phyloP scores from a whole-genome alignment of 2,329 filamentous ascomycete genomes.

The Ascochyta fabae region DNA sequence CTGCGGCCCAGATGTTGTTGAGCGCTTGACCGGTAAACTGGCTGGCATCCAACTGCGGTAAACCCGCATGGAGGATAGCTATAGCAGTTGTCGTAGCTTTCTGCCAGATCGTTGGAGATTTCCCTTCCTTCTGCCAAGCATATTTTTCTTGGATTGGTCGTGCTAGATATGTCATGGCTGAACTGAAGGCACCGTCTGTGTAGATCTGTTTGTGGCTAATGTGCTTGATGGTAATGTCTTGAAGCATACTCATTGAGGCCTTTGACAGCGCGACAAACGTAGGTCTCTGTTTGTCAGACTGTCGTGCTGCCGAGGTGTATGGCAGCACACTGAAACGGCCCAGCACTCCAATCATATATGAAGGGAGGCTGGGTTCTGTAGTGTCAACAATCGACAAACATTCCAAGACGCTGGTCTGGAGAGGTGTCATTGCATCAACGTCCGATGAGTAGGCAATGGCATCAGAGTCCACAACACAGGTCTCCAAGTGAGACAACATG shows the following conservation, averaged over 20 bases:
- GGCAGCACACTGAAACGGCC: slow-evolving; percentile 75
- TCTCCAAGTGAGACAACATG: slow-evolving; percentile 74
- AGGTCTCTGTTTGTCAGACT: slow-evolving; percentile 57
- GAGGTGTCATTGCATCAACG: slow-evolving; percentile 72
- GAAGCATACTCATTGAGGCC: slow-evolving; percentile 74
- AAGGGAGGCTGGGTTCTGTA: slow-evolving; percentile 68
- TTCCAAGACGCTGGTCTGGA: slow-evolving; percentile 74
- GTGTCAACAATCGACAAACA: slow-evolving; percentile 72
- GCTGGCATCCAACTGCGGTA: slow-evolving; percentile 55
- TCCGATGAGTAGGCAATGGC: slow-evolving; percentile 73
- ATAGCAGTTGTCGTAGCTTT: slow-evolving; percentile 76
- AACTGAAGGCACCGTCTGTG: slow-evolving; percentile 68
- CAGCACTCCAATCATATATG: slow-evolving; percentile 71
- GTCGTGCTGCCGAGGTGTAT: slow-evolving; percentile 55
- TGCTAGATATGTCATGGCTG: slow-evolving; percentile 70
- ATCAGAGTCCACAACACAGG: slow-evolving; percentile 74
- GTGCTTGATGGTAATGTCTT: slow-evolving; percentile 65
- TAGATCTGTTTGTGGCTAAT: slow-evolving; percentile 72
- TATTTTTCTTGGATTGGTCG: slow-evolving; percentile 82
- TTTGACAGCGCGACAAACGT: slow-evolving; percentile 93
- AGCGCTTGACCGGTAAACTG: slow-evolving; percentile 46
- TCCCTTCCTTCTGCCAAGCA: slow-evolving; percentile 73
- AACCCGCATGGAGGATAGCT: slow-evolving; percentile 69
- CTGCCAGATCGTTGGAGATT: slow-evolving; percentile 76
- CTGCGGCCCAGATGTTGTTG: slow-evolving; percentile 68